Percentiles rank a stretch among this genome's conserved stretches.
These are phyloP conservation scores for Rhodocollybia butyracea DNA, from an alignment of 768 basidiomycete species.

Conservation along the genomic window DNA sequence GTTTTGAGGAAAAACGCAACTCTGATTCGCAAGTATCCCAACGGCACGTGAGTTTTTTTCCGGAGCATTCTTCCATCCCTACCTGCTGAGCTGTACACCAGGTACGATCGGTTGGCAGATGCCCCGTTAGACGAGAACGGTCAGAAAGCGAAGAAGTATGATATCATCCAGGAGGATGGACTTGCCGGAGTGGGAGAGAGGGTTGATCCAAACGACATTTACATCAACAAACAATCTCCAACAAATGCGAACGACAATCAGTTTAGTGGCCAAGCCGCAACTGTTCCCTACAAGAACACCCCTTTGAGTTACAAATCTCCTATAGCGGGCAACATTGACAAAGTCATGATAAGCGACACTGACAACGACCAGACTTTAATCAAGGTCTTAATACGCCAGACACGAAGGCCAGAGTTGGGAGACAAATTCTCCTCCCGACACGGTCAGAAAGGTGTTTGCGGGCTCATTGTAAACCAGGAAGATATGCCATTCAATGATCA, in stretches of 20 bases:
- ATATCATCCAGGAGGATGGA: conserved; percentile 89
- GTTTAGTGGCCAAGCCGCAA: conserved; percentile 78
- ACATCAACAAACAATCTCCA: conserved; percentile 96
- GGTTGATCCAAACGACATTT: conserved; percentile 89
- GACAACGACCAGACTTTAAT: conserved; percentile 95
- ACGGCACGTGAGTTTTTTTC: conserved; percentile 96
- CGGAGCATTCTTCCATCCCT: conserved; percentile 19
- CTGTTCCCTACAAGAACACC: conserved; percentile 86
- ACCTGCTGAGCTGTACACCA: neutral
- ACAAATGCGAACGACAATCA: conserved; percentile 91
- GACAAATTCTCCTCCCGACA: conserved; percentile 99
- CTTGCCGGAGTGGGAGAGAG: conserved; percentile 93
- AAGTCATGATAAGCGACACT: conserved; percentile 95
- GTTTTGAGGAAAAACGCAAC: conserved; percentile 95
- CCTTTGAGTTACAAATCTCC: conserved; percentile 94
- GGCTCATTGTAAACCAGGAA: conserved; percentile 96
- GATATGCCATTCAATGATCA: conserved; percentile 99
- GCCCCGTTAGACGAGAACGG: conserved; percentile 86
- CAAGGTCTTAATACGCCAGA: conserved; percentile 97
- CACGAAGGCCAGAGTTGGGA: conserved; percentile 91
- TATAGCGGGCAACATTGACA: conserved; percentile 92
- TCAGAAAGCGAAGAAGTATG: conserved; percentile 76
- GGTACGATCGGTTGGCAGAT: conserved; percentile 92
- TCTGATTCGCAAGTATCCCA: conserved; percentile 92
- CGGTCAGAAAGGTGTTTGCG: conserved; percentile 99